Conservation (phyloP, 2,329 filamentous ascomycete genomes). For the Sarocladium oryzae region DNA sequence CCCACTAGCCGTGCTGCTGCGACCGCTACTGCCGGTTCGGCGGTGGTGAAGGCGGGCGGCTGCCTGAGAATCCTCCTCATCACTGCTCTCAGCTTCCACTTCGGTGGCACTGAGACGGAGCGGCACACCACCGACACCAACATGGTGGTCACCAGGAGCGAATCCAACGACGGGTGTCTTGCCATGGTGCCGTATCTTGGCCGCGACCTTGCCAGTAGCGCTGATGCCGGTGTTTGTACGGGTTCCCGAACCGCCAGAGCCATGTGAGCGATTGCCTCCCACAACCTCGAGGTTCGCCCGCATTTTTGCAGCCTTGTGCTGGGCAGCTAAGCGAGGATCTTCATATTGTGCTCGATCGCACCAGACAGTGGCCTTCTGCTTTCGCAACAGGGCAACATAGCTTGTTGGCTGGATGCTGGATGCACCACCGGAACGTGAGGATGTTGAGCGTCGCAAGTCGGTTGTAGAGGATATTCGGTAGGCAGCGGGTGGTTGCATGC, state of each 20-base stretch:
- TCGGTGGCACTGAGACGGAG: constrained; percentile 92
- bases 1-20: constrained; percentile 58
- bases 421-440: constrained; percentile 61
- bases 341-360: constrained; percentile 91
- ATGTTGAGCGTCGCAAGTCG: constrained; percentile 70
- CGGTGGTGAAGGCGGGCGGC: constrained; percentile 54
- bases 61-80: constrained; percentile 56
- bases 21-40: constrained; percentile 67
- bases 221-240: constrained; percentile 59
- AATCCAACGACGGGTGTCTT: constrained; percentile 76
- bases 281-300: constrained; percentile 79
- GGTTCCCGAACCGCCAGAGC: constrained; percentile 24
- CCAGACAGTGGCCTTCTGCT: constrained; percentile 98
- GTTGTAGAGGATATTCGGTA: constrained; percentile 48
- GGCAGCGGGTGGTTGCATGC: constrained; percentile 52
- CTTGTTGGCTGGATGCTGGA: constrained; percentile 51
- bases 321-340: constrained; percentile 75
- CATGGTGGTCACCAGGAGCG: constrained; percentile 68
- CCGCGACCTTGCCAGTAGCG: constrained; percentile 59
- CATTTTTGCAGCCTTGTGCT: constrained; percentile 81
- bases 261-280: constrained; percentile 49
- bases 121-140: constrained; percentile 72
- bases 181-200: constrained; percentile 84
- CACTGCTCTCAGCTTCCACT: constrained; percentile 81
- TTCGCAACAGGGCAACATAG: constrained; percentile 92